Evolutionary conservation across 2,329 filamentous ascomycete genomes (phyloP).

Genomic region (Trichoderma guizhouense): DNA sequence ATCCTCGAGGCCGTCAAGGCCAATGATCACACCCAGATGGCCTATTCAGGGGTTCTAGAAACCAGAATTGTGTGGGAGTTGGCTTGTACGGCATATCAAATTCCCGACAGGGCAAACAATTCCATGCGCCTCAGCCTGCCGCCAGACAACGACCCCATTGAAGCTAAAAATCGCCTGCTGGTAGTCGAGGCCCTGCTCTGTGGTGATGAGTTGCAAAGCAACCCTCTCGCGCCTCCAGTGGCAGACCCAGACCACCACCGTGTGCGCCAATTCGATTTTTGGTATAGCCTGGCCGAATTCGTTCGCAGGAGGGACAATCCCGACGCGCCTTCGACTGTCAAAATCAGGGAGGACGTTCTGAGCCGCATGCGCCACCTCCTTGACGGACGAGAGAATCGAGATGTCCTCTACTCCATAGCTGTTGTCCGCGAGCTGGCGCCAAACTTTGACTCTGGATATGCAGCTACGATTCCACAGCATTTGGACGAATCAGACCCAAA

Average conservation of each 20-base stretch:
- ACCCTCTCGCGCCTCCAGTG: conserved; percentile 52
- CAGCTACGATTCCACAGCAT: conserved; percentile 54
- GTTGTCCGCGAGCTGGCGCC: conserved; percentile 72
- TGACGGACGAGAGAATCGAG: conserved; percentile 79
- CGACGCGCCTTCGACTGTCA: conserved; percentile 38
- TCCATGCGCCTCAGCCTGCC: conserved; percentile 39
- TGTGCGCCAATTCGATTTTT: conserved; percentile 71
- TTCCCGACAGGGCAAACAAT: conserved; percentile 35
- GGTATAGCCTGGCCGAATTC: conserved; percentile 71
- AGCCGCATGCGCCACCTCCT: conserved; percentile 65
- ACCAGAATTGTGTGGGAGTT: conserved; percentile 59
- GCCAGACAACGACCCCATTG: conserved; percentile 56
- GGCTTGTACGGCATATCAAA: conserved; percentile 47
- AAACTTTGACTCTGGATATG: conserved; percentile 57
- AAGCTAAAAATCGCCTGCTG: conserved; percentile 67
- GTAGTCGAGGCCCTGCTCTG: conserved; percentile 75
- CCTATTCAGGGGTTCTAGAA: conserved; percentile 53
- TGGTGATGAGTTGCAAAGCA: conserved; percentile 61
- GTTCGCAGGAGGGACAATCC: conserved; percentile 58
- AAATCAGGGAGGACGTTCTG: conserved; percentile 64
- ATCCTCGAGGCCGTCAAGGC: conserved; percentile 48
- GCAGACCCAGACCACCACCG: conserved; percentile 51
- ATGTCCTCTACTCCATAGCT: conserved; percentile 86
- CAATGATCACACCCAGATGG: conserved; percentile 51
- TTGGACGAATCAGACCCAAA: conserved; percentile 65